Percentiles rank a stretch among this genome's conserved stretches.
Evolutionary conservation across 257 asterid genomes (phyloP).

Genomic region (Paraleonurus japonicus): DNA sequence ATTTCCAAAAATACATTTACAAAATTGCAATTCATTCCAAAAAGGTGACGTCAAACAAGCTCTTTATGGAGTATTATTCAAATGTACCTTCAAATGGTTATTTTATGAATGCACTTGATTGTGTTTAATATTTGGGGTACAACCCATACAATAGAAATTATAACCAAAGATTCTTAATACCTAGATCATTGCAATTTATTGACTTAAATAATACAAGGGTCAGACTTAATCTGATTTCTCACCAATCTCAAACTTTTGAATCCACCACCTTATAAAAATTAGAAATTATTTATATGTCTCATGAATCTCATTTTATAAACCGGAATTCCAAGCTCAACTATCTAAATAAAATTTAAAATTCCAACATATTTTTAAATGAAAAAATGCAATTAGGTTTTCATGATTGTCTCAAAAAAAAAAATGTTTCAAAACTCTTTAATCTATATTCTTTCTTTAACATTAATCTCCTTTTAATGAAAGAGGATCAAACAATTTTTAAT

Average conservation of each 20-base stretch:
- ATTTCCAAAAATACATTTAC: too few relatives aligned
- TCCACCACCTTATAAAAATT: neutral
- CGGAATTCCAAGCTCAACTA: neutral
- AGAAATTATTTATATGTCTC: neutral
- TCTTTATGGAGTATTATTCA: too few relatives aligned
- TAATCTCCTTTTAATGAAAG: too few relatives aligned
- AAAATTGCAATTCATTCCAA: too few relatives aligned
- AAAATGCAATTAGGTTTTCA: neutral
- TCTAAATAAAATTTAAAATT: too few relatives aligned
- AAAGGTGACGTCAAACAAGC: too few relatives aligned
- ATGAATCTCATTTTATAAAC: too few relatives aligned
- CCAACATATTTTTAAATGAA: too few relatives aligned
- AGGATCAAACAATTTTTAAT: neutral
- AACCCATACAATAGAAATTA: neutral
- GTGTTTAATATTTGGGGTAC: neutral
- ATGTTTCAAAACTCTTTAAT: neutral
- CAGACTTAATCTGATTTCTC: neutral
- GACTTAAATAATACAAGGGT: neutral
- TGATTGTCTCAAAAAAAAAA: neutral
- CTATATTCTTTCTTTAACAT: neutral
- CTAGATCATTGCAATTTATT: conserved; percentile 14
- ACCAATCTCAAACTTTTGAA: conserved; percentile 11
- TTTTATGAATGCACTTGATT: neutral
- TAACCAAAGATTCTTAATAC: neutral
- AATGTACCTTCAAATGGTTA: neutral